Evolutionary conservation across 225 moss, liverwort and hornwort species (phyloP).

Genomic region (Anthoceros angustus): DNA sequence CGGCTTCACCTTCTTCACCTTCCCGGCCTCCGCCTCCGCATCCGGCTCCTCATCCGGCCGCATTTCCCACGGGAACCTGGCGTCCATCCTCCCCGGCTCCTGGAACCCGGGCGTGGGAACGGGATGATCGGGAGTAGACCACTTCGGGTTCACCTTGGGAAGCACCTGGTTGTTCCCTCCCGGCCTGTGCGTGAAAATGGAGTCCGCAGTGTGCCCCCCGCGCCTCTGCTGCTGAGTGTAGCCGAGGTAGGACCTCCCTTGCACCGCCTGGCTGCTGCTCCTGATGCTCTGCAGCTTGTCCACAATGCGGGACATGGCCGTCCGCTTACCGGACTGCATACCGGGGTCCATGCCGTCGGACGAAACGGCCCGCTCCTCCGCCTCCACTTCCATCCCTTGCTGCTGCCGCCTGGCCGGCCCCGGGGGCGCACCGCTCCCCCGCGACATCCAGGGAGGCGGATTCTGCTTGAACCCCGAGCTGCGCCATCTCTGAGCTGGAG

Average conservation of each 20-base stretch:
- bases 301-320: constrained; percentile 86
- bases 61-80: constrained; percentile 78
- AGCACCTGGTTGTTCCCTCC: constrained; percentile 29
- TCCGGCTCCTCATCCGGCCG: constrained; percentile 24
- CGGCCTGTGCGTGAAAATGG: constrained; percentile 38
- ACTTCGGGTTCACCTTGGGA: constrained; percentile 33
- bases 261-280: constrained; percentile 17
- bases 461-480: neutral
- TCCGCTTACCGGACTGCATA: constrained; percentile 27
- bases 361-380: constrained; percentile 6
- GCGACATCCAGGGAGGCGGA: neutral
- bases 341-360: constrained; percentile 11
- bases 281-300: constrained; percentile 78
- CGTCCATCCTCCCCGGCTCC: constrained; percentile 17
- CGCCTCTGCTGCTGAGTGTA: constrained; percentile 10
- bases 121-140: constrained; percentile 59
- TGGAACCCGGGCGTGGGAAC: constrained; percentile 38
- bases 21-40: constrained; percentile 18
- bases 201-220: constrained; percentile 27
- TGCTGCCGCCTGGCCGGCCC: constrained; percentile 10
- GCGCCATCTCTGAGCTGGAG: neutral
- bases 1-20: constrained; percentile 49
- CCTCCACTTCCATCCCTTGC: constrained; percentile 13
- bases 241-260: constrained; percentile 11
- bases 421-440: neutral